These are phyloP conservation scores for Alternaria panax DNA, from an alignment of 2,329 filamentous ascomycete species.

Conservation along the genomic window DNA sequence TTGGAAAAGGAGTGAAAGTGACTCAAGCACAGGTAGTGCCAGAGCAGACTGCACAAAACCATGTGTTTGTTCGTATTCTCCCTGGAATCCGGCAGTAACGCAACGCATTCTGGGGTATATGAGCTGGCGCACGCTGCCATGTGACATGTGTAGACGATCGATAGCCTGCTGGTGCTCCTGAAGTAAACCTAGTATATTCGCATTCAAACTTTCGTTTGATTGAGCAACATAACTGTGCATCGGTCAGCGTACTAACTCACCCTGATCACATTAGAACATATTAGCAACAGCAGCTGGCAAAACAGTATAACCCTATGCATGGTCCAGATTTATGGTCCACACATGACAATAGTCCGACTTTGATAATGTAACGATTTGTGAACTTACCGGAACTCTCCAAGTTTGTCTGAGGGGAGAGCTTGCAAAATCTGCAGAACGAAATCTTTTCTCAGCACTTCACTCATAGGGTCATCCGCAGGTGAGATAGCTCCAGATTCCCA, in stretches of 20 bases:
- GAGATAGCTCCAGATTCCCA: background rate
- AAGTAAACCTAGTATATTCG: background rate
- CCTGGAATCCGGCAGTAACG: background rate
- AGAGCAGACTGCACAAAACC: background rate
- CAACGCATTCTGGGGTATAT: background rate
- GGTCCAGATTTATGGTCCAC: background rate
- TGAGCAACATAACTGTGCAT: background rate
- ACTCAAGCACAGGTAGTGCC: constrained; percentile 5
- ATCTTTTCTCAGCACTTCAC: background rate
- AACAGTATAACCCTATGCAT: no score
- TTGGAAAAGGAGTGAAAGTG: background rate
- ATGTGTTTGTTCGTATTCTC: background rate
- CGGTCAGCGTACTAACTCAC: background rate
- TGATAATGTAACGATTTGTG: background rate
- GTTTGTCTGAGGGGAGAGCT: constrained; percentile 7
- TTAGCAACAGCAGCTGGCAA: no score
- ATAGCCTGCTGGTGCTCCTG: background rate
- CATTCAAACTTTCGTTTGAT: no score
- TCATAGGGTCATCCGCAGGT: background rate
- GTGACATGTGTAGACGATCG: background rate
- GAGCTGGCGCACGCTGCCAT: background rate
- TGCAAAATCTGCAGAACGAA: constrained; percentile 4
- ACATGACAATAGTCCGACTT: background rate
- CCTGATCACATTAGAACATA: background rate
- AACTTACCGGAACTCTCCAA: constrained; percentile 10